These are phyloP conservation scores for Chlorella sorokiniana DNA, from an alignment of 139 green algal genomes.

Conservation along the genomic window DNA sequence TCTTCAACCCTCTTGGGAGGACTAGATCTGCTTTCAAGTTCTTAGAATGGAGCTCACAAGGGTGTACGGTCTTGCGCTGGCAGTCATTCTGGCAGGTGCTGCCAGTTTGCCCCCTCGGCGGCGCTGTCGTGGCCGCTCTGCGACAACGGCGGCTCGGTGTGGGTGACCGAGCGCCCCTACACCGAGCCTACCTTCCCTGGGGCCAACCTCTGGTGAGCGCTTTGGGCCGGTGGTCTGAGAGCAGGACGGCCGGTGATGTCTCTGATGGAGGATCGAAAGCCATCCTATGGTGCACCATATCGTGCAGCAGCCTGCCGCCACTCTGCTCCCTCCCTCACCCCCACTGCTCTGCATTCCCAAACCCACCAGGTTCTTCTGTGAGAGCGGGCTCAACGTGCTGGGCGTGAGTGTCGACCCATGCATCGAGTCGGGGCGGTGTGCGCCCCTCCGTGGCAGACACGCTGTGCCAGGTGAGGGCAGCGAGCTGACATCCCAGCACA, in stretches of 20 bases:
- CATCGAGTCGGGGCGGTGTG: background rate
- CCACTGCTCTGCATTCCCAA: background rate
- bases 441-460: background rate
- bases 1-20: too few species aligned
- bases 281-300: too few species aligned
- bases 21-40: too few species aligned
- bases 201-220: constrained; percentile 9
- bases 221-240: too few species aligned
- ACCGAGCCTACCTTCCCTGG: background rate
- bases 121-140: constrained; percentile 21
- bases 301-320: background rate
- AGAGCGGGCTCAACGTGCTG: constrained; percentile 15
- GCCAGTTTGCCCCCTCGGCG: background rate
- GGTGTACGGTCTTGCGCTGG: too few species aligned
- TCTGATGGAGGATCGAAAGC: background rate
- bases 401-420: constrained; percentile 7
- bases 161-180: constrained; percentile 11
- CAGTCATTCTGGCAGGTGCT: background rate
- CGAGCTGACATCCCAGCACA: background rate
- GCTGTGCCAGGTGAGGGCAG: background rate
- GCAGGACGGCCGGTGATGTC: background rate
- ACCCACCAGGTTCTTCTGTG: constrained; percentile 29
- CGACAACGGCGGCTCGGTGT: constrained; percentile 16
- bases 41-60: too few species aligned
- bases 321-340: background rate